Evolutionary conservation across 164 flowering plant genomes (phyloP).

Genomic region (Sedum album): DNA sequence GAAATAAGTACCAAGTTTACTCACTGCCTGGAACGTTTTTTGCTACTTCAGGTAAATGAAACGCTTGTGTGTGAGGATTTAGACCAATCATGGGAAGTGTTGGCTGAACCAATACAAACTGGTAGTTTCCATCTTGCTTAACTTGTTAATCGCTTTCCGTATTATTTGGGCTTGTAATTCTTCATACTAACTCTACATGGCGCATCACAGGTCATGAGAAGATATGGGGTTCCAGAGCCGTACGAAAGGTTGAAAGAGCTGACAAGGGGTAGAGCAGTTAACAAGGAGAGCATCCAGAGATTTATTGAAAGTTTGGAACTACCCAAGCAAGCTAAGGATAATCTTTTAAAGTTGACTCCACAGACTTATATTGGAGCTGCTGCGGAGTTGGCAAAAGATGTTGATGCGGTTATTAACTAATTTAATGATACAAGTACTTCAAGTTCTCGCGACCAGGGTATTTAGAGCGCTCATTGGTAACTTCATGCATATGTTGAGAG

Average conservation of each 20-base stretch:
- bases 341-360: constrained; percentile 63
- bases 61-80: constrained; percentile 60
- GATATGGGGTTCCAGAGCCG: constrained; percentile 90
- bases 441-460: too few relatives aligned
- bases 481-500: too few relatives aligned
- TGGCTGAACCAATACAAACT: constrained; percentile 97
- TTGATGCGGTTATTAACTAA: too few relatives aligned
- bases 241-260: constrained; percentile 94
- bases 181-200: not conserved
- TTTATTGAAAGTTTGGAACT: constrained; percentile 66
- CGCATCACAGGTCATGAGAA: constrained; percentile 70
- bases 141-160: not conserved
- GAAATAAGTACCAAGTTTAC: not conserved
- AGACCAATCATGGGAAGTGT: constrained; percentile 85
- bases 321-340: constrained; percentile 53
- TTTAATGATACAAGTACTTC: too few relatives aligned
- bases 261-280: constrained; percentile 84
- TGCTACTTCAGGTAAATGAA: constrained; percentile 60
- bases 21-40: not conserved
- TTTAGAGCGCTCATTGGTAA: too few relatives aligned
- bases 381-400: constrained; percentile 42
- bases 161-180: not conserved
- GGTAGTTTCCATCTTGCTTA: constrained; percentile 33
- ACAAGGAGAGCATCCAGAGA: constrained; percentile 55
- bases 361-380: constrained; percentile 74